phyloP scores from a whole-genome alignment of 2,329 filamentous ascomycete genomes.

The Zarea fungicola region DNA sequence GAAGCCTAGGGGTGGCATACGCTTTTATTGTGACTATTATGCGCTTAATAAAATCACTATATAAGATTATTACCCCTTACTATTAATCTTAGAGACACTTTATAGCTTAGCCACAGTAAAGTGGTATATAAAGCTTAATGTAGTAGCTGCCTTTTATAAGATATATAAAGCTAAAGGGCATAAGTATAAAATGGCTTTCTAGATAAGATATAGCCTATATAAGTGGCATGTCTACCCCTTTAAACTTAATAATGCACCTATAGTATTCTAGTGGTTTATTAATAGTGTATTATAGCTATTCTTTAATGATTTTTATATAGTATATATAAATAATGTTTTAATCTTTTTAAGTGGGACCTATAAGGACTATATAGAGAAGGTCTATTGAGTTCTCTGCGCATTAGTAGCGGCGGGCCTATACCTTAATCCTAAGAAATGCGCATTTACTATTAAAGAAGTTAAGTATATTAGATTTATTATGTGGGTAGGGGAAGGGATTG shows the following conservation, averaged over 20 bases:
- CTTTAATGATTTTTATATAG: background rate
- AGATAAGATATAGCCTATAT: slow-evolving; percentile 21
- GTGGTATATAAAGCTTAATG: background rate
- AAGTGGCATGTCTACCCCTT: slow-evolving; percentile 28
- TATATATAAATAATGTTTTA: slow-evolving; percentile 3
- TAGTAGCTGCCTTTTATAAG: slow-evolving; percentile 14
- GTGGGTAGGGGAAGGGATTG: background rate
- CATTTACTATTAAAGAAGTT: slow-evolving; percentile 1
- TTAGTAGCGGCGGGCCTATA: background rate
- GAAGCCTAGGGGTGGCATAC: background rate
- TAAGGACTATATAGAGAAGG: too few species aligned
- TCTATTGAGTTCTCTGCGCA: background rate
- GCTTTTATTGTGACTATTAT: background rate
- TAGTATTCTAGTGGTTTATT: slow-evolving; percentile 6
- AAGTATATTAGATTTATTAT: slow-evolving; percentile 14
- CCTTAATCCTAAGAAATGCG: background rate
- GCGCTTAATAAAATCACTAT: background rate
- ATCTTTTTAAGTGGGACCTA: background rate
- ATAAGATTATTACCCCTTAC: background rate
- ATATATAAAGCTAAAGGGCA: slow-evolving; percentile 27
- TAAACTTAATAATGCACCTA: slow-evolving; percentile 17
- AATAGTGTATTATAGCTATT: background rate
- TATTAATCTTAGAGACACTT: too few species aligned
- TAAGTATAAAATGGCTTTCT: slow-evolving; percentile 25
- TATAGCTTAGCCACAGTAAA: background rate